Base-by-base conservation (phyloP, 176 grass and related monocot genomes). In the Aegilops longissima region DNA sequence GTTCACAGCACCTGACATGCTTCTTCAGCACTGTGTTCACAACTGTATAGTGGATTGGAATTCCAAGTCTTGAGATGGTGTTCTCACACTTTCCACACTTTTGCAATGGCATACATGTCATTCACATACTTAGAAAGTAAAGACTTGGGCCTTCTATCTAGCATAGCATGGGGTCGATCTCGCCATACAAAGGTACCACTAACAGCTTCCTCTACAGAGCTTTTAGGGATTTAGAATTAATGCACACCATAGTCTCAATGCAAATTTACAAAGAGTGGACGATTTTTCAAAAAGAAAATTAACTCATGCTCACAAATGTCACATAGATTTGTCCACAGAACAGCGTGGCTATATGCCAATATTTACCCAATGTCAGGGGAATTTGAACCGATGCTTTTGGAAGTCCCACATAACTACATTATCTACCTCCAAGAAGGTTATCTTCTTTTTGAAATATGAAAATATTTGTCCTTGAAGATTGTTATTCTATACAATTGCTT, bases 91-190 rank as follows among this genome's bases (percentile, higher is more conserved):
- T 66, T 77, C 12, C 75, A 51, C 33, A 52, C 23, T 78, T 52
- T 76, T 52, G 59, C 40, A 47, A 52, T 51, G 63, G 17, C 47
- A 78, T 69, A 58, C 69, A 30, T 39, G 30, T 1, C 52, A 66
- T 78, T 78, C 62, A 56, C 73, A 45, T 18, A 18, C 51, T 68
- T 58, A 68, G 13, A 78, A 77, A 68, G 8, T 34, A 59, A 79
- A 59, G 17, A 40, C 35, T 65, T 70, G 51, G 35, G 30, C 61
- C 61, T 68, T 78, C 31, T 52, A 85, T 78, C 31, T 52, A 85
- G 7, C n/a, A 78, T 42, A 79, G 47, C 47, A 79, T 79, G 0
- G 2, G 31, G 24, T 85, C 12, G 9, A 85, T 62, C n/a, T 24
- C 61, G 24, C 14, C 61, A 62, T 61, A 29, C 30, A 3, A 76